A percentile compares a stretch with the other conserved stretches of the same genome.
Evolutionary conservation across 2,329 filamentous ascomycete species (phyloP).

Genomic region (Penicillium frequentans): DNA sequence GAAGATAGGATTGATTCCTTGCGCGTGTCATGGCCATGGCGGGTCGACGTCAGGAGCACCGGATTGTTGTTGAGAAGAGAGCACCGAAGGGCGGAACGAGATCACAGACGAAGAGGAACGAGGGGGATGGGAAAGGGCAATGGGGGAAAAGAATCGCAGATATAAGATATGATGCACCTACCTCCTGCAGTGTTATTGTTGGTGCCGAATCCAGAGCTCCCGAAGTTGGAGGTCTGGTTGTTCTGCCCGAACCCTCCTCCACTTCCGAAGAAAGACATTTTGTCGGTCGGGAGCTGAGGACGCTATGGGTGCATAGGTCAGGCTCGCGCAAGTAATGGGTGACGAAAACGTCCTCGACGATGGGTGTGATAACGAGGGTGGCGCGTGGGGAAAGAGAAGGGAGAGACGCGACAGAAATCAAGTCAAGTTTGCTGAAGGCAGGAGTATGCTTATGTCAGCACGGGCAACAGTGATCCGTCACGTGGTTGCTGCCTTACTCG

Average conservation of each 20-base stretch:
- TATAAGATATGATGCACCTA: conserved; percentile 29
- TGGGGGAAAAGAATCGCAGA: conserved; percentile 4
- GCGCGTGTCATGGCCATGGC: conserved; percentile 25
- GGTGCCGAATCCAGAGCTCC: conserved; percentile 33
- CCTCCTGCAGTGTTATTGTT: conserved; percentile 35
- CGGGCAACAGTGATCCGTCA: conserved; percentile 20
- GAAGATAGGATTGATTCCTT: conserved; percentile 11
- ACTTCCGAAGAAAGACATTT: conserved; percentile 45
- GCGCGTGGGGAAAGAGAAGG: conserved; percentile 22
- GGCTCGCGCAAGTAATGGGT: conserved; percentile 1
- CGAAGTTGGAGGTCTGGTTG: conserved; percentile 45
- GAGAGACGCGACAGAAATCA: conserved; percentile 27
- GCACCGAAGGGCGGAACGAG: conserved; percentile 11
- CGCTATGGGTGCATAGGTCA: conserved; percentile 28
- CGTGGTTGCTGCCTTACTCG: conserved; percentile 19
- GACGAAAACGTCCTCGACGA: conserved; percentile 3
- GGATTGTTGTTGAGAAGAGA: conserved; percentile 14
- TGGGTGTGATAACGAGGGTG: conserved; percentile 4
- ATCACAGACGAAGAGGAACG: neutral
- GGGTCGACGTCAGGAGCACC: conserved; percentile 33
- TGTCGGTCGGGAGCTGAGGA: conserved; percentile 26
- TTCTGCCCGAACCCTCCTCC: conserved; percentile 63
- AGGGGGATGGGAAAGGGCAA: conserved; percentile 3
- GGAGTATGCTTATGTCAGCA: conserved; percentile 19
- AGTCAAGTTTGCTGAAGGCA: conserved; percentile 21